These are phyloP conservation scores for Pelargonium australe DNA, from an alignment of 441 rosid genomes.

Conservation along the genomic window DNA sequence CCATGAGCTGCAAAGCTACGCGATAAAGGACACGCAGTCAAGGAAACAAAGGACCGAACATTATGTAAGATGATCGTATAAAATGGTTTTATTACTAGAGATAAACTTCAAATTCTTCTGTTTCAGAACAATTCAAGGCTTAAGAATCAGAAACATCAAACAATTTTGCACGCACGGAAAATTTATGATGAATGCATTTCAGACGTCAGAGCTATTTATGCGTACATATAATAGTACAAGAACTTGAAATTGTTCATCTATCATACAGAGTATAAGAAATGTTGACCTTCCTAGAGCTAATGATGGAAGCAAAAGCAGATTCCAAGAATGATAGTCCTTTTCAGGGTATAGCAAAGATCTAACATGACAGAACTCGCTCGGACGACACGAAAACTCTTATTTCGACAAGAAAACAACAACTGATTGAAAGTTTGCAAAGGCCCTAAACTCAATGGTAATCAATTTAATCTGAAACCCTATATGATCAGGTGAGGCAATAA, in stretches of 20 bases:
- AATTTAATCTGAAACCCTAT: neutral
- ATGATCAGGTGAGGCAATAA: neutral
- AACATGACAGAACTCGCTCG: too few relatives aligned
- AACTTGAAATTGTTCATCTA: constrained; percentile 1
- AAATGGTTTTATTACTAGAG: too few relatives aligned
- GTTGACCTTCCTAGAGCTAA: constrained; percentile 2
- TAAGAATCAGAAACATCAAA: neutral
- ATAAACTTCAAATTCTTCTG: too few relatives aligned
- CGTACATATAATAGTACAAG: neutral
- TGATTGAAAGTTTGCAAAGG: neutral
- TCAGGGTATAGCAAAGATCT: too few relatives aligned
- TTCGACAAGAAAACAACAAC: neutral
- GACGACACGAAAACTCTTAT: neutral
- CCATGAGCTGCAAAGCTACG: constrained; percentile 90
- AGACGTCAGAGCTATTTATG: neutral
- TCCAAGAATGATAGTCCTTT: neutral
- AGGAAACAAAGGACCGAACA: neutral
- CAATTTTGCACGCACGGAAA: constrained; percentile 2
- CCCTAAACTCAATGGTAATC: neutral
- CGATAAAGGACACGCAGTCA: constrained; percentile 23
- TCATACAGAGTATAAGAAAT: neutral
- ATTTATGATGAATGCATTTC: neutral
- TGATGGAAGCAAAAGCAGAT: neutral
- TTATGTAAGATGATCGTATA: too few relatives aligned
- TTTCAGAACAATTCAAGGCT: neutral